Conservation (phyloP, 1,139 yeast species). For the Suzukiozyma palmioleophila region DNA sequence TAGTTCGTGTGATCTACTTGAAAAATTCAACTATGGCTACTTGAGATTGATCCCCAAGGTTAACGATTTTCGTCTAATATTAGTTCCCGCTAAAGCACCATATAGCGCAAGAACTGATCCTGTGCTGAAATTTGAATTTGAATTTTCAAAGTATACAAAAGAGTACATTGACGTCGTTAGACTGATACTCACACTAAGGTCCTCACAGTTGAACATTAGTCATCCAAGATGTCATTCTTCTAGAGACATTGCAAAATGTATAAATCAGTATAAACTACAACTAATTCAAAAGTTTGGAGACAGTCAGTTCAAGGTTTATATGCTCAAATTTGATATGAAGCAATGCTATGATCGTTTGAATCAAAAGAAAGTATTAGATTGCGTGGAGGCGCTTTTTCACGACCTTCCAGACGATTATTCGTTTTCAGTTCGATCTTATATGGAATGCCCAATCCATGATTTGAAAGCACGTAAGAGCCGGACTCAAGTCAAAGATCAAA, state of each 20-base stretch:
- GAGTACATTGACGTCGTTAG: constrained; percentile 21
- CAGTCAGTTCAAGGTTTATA: constrained; percentile 37
- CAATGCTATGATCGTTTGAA: constrained; percentile 80
- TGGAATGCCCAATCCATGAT: constrained; percentile 6
- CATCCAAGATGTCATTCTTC: constrained; percentile 25
- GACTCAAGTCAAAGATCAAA: constrained; percentile 3
- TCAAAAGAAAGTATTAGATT: constrained; percentile 37
- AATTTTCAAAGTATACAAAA: constrained; percentile 15
- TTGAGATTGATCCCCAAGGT: constrained; percentile 53
- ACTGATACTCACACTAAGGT: constrained; percentile 11
- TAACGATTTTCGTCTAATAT: constrained; percentile 54
- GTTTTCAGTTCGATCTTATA: constrained; percentile 9
- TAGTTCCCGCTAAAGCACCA: constrained; percentile 43
- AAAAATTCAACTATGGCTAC: constrained; percentile 26
- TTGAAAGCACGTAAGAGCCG: background rate
- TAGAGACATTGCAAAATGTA: constrained; percentile 22
- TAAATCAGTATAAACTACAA: constrained; percentile 12
- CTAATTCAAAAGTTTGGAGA: constrained; percentile 15
- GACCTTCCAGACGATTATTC: constrained; percentile 17
- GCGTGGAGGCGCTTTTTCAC: constrained; percentile 22
- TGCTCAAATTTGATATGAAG: constrained; percentile 71
- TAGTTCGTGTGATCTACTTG: constrained; percentile 7
- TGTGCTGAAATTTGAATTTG: constrained; percentile 11
- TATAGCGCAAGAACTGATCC: constrained; percentile 6
- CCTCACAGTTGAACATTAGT: constrained; percentile 8